Evolutionary conservation across 179 eudicot genomes (phyloP), one percentile per base, ranked within the genome.

Genomic region (Spinacia oleracea): DNA sequence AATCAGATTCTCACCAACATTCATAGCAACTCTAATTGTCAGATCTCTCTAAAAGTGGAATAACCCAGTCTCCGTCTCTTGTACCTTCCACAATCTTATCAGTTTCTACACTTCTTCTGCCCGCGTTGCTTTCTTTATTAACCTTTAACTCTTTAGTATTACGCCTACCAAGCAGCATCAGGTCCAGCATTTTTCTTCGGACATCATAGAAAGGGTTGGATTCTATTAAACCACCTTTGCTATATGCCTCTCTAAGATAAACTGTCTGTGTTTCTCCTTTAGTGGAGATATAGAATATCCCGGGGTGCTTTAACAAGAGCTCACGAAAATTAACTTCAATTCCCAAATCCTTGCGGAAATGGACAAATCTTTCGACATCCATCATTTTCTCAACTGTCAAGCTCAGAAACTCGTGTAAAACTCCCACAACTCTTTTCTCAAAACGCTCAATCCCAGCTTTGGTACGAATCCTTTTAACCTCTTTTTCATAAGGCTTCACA

Each of bases 341-440:
- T 9, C 96, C 92, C 70, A 91, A 88, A 77, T 93, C 94, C 89
- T 79, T 93, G 78, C 86, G 70, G 29, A 93, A 91, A 72, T 93
- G 97, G 3, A 75, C 91, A 76, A 93, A 82, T 55, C 89, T 85
- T 71, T 89, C 90, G 63, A 86, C 84, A 72, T 84, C 85, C 84
- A 92, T 77, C 87, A 77, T 86, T 76, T 89, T 91, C 81, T 89
- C 96, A 75, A 87, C 91, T 0, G 90, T 91, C 81, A 91, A 82
- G 81, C 90, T 84, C 83, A 92, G 70, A 35, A 93, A 53, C 89
- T 93, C 97, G 38, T 93, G 96, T 80, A 93, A 78, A 66, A 91
- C 72, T 45, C 86, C 92, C 74, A 91, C 90, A 43, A 91, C 92
- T 38, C 91, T 85, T 79, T 93, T 93, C 83, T 93, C 97, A 79